Evolutionary conservation across 2,329 filamentous ascomycete genomes (phyloP), one percentile per base, ranked within the genome.

Genomic region (Aspergillus pseudoterreus): DNA sequence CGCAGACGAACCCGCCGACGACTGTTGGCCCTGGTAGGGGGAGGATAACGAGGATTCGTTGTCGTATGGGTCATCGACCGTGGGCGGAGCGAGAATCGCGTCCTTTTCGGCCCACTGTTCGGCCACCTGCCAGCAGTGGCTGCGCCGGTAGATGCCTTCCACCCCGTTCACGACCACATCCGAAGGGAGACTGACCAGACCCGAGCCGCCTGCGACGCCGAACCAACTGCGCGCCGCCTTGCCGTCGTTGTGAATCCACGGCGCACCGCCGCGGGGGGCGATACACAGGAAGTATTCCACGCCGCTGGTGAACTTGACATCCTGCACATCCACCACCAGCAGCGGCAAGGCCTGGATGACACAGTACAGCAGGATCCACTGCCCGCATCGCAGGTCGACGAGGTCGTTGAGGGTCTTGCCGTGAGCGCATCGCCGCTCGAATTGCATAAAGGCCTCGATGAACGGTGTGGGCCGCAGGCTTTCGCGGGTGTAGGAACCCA

Each of bases 401-500:
- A 78, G 61, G 42, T 78, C 75, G 22, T 76, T 71, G 4, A 75
- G 53, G 22, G 59, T 73, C 59, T 75, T 77, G 4, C 74, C 73
- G 32, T 71, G 66, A 8, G 70, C 74, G 15, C 60, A 67, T 27
- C 71, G 70, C 9, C 76, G 71, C 58, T 78, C 76, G 51, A 76
- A 77, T 43, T 72, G 67, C 69, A 76, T 75, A 51, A 77, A 78
- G 27, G 69, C 68, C 55, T 78, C 74, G 27, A 78, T 69, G 57
- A 76, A 78, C 1, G 69, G 59, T 1, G 75, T 77, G 14, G 74
- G 70, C 42, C 71, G 72, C 60, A 78, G 82, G 1, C 84, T 84
- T 58, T 92, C 88, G 42, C 83, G 81, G 59, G 96, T 95, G 72
- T 92, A 92, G 0, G 88, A 87, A 55, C 85, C 86, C 65, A 87